Conservation (phyloP, 306 rosid genomes). For the Cyamopsis tetragonoloba region DNA sequence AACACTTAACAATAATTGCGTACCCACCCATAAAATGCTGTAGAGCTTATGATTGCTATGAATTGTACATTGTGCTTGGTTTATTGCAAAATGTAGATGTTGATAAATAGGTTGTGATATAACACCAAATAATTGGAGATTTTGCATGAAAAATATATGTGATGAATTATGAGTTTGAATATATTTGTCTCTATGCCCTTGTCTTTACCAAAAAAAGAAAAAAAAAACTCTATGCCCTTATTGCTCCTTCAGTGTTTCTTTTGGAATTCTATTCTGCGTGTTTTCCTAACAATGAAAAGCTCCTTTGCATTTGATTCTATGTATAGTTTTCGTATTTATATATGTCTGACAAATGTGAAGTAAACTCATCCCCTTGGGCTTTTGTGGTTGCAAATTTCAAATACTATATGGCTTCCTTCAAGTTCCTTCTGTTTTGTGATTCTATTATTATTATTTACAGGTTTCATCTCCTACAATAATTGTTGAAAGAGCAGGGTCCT, state of each 20-base stretch:
- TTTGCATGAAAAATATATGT: neutral
- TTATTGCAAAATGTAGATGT: slow-evolving; percentile 11
- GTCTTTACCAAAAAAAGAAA: too few relatives aligned
- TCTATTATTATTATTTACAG: slow-evolving; percentile 36
- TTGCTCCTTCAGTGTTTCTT: neutral
- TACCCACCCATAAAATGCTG: neutral
- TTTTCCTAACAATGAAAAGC: neutral
- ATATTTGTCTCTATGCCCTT: neutral
- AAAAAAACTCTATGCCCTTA: neutral
- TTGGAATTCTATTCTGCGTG: slow-evolving; percentile 1
- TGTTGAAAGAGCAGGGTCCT: slow-evolving; percentile 97
- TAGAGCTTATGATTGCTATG: neutral
- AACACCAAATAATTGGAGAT: neutral
- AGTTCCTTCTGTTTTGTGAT: slow-evolving; percentile 17
- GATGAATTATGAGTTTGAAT: slow-evolving; percentile 4
- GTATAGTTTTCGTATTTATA: slow-evolving; percentile 2
- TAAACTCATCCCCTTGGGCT: neutral
- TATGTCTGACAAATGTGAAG: neutral
- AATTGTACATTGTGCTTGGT: neutral
- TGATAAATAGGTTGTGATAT: slow-evolving; percentile 12
- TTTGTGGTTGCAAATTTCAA: slow-evolving; percentile 11
- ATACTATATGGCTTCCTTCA: neutral
- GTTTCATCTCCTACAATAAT: slow-evolving; percentile 96
- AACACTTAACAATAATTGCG: neutral
- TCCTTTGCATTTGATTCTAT: slow-evolving; percentile 16